These are phyloP conservation scores for Fomitopsis pinicola DNA, from an alignment of 1,284 basidiomycete species.

Conservation along the genomic window DNA sequence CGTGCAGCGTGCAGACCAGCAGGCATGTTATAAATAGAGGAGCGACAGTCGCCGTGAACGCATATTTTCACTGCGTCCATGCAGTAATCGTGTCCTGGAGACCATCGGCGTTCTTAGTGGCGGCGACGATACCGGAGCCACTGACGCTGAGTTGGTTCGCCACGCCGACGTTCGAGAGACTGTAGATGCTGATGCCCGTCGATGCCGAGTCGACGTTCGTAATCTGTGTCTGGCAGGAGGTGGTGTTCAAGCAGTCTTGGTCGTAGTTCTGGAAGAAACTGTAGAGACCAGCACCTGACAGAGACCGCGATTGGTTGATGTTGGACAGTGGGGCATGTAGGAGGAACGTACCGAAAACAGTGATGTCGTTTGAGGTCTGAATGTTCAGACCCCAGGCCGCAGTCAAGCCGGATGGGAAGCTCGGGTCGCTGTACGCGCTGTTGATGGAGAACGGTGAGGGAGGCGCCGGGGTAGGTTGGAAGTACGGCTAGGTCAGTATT, in stretches of 20 bases:
- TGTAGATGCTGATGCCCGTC: conserved; percentile 45
- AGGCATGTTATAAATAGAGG: not conserved
- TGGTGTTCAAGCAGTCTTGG: conserved; percentile 38
- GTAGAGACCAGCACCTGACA: conserved; percentile 61
- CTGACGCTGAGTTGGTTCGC: conserved; percentile 55
- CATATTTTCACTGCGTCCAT: conserved; percentile 38
- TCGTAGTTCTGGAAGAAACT: conserved; percentile 51
- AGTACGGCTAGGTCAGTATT: conserved; percentile 35
- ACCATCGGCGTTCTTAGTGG: conserved; percentile 47
- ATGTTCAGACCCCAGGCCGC: conserved; percentile 59
- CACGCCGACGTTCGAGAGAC: conserved; percentile 61
- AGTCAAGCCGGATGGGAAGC: conserved; percentile 30
- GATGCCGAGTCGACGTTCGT: conserved; percentile 53
- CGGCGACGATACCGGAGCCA: conserved; percentile 42
- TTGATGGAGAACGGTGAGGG: conserved; percentile 47
- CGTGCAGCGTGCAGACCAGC: not conserved
- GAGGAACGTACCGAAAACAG: conserved; percentile 48
- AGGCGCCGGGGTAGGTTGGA: conserved; percentile 55
- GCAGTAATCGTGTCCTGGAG: conserved; percentile 56
- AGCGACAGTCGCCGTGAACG: too few relatives aligned
- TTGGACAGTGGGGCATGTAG: not conserved
- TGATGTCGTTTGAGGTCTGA: conserved; percentile 49
- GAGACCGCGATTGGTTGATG: not conserved
- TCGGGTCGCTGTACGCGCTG: conserved; percentile 52
- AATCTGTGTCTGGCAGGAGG: conserved; percentile 57